Conservation (phyloP, 352 stramenopile species). For the Peronospora farinosa region DNA sequence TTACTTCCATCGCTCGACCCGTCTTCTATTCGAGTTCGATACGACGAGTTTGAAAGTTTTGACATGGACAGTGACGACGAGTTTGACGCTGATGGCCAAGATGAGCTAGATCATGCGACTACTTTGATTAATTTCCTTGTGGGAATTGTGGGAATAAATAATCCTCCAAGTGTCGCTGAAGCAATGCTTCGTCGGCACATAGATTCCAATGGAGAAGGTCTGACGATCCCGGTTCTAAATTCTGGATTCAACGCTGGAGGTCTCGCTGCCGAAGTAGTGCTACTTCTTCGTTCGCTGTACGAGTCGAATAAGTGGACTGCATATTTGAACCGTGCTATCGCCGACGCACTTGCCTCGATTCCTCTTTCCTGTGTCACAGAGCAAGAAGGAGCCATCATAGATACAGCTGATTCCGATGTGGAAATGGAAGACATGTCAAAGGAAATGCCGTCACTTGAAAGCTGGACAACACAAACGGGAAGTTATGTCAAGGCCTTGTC, state of each 20-base stretch:
- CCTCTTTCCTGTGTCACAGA: slow-evolving; percentile 42
- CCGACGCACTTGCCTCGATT: slow-evolving; percentile 45
- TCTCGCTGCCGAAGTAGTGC: slow-evolving; percentile 65
- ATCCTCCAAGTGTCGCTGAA: slow-evolving; percentile 61
- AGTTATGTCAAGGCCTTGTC: slow-evolving; percentile 64
- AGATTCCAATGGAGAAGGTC: slow-evolving; percentile 4
- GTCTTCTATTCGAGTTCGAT: slow-evolving; percentile 47
- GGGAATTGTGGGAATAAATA: slow-evolving; percentile 62
- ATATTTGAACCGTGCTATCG: slow-evolving; percentile 60
- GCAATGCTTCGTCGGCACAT: slow-evolving; percentile 38
- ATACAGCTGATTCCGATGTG: slow-evolving; percentile 56
- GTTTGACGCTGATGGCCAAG: slow-evolving; percentile 46
- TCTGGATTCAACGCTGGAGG: slow-evolving; percentile 36
- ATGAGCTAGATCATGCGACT: slow-evolving; percentile 48
- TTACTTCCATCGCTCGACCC: slow-evolving; percentile 73
- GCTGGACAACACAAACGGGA: slow-evolving; percentile 44
- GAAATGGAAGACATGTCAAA: slow-evolving; percentile 81
- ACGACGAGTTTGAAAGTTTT: slow-evolving; percentile 65
- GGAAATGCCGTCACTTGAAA: slow-evolving; percentile 45
- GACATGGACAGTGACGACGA: slow-evolving; percentile 84
- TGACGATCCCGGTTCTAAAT: slow-evolving; percentile 1
- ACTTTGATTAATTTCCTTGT: slow-evolving; percentile 75
- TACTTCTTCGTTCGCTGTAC: slow-evolving; percentile 79
- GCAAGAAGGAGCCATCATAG: slow-evolving; percentile 5
- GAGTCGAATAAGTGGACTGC: slow-evolving; percentile 64